Evolutionary conservation across 441 rosid species (phyloP), one percentile per base, ranked within the genome.

Genomic region (Gossypium davidsonii): DNA sequence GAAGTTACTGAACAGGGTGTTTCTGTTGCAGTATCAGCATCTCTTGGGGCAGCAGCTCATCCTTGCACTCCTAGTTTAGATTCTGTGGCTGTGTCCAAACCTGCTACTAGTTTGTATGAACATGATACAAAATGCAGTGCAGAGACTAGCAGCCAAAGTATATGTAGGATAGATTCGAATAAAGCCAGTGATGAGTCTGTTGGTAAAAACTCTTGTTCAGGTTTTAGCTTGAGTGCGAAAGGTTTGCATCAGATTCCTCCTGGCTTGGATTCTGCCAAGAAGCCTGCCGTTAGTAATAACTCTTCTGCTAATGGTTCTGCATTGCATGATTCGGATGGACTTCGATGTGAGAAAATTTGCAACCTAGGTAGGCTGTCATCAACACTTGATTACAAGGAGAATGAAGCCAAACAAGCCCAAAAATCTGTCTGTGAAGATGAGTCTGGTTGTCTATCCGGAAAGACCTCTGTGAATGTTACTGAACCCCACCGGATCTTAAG

Each of bases 401-500:
- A 21, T 21, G 60, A 21, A 56, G 82, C 74, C 28, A 79, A 74
- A 74, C 78, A 53, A 67, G 71, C 25, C 26, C 28, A 71, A 34
- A 73, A 44, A 39, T 77, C 88, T 39, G 73, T 75, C 53, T 70
- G 71, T 57, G 74, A 77, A 58, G 82, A 78, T 23, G 89, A 80
- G 66, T 59, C 67, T 63, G 77, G 76, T 4, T 78, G 71, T 70
- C 59, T 75, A 48, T 73, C 60, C 3, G 88, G 73, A 69, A 79
- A 82, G 72, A 51, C 85, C 57, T 70, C 71, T 28, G 67, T 57
- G 59, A 81, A 74, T 46, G 71, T 66, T 56, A 78, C 67, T 4
- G 86, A 80, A 28, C 67, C 84, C 12, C 71, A 80, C 75, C 92
- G 74, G 79, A 74, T 79, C 64, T 83, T 83, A 28, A 76, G 82